Evolutionary conservation across 2,329 filamentous ascomycete species (phyloP).

Genomic region (Plectosphaerella plurivora): DNA sequence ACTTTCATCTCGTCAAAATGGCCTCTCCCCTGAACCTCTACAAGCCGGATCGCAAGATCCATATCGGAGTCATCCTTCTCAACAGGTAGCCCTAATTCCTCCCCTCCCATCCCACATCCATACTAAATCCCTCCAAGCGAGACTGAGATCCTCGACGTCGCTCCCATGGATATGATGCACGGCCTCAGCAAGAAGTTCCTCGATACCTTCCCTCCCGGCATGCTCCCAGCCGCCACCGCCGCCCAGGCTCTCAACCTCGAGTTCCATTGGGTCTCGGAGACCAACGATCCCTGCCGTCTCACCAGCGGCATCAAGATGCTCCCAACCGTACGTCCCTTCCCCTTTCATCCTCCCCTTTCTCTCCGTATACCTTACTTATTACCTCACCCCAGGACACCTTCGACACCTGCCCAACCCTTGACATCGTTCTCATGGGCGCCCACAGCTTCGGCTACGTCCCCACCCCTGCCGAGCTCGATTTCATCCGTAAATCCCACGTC

Average conservation of each 20-base stretch:
- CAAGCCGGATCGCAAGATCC: slow-evolving; percentile 18
- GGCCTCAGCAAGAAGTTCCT: slow-evolving; percentile 12
- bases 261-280: slow-evolving; percentile 29
- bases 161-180: slow-evolving; percentile 24
- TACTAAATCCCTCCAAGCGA: slow-evolving; percentile 12
- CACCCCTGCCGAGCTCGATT: slow-evolving; percentile 27
- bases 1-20: not conserved
- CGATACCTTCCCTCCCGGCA: slow-evolving; percentile 9
- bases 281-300: slow-evolving; percentile 12
- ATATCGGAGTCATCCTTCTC: slow-evolving; percentile 23
- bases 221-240: slow-evolving; percentile 10
- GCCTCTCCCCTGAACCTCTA: slow-evolving; percentile 14
- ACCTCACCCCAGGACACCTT: slow-evolving; percentile 27
- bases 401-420: slow-evolving; percentile 30
- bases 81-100: slow-evolving; percentile 13
- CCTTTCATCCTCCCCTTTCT: not conserved
- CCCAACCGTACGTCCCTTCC: slow-evolving; percentile 18
- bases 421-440: slow-evolving; percentile 36
- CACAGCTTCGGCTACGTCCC: slow-evolving; percentile 19
- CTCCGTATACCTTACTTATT: not conserved
- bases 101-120: too few relatives aligned
- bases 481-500: slow-evolving; percentile 27
- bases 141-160: slow-evolving; percentile 29
- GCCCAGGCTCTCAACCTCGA: slow-evolving; percentile 19
- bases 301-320: slow-evolving; percentile 20